Percentiles rank a stretch among this genome's conserved stretches.
Evolutionary conservation across 2,329 filamentous ascomycete genomes (phyloP).

Genomic region (Sporothrix variecibatus): DNA sequence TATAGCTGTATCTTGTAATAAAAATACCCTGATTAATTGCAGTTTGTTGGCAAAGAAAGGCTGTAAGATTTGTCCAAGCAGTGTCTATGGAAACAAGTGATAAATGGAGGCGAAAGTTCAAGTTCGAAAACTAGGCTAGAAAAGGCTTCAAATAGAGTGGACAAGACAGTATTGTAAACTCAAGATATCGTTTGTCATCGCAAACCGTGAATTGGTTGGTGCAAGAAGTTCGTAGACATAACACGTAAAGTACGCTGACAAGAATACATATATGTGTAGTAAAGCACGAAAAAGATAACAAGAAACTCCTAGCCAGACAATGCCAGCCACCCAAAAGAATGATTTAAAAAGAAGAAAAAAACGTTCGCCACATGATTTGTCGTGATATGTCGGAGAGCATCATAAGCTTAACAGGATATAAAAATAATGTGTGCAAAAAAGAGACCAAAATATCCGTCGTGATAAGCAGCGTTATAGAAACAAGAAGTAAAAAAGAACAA

Average conservation of each 20-base stretch:
- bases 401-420: conserved; percentile 13
- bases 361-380: background rate
- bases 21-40: conserved; percentile 9
- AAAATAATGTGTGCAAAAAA: background rate
- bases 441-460: background rate
- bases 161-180: background rate
- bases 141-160: background rate
- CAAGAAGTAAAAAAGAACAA: background rate
- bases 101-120: background rate
- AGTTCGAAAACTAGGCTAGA: too few relatives aligned
- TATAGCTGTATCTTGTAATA: conserved; percentile 3
- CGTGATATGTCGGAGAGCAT: conserved; percentile 21
- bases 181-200: background rate
- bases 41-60: background rate
- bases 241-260: background rate
- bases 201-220: background rate
- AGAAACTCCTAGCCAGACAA: conserved; percentile 9
- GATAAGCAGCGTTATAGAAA: background rate
- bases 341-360: background rate
- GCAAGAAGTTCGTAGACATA: background rate
- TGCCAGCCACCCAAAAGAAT: background rate
- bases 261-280: background rate
- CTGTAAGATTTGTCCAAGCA: background rate
- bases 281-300: background rate
- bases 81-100: background rate